Evolutionary conservation across 495 filamentous ascomycete genomes (phyloP), one percentile per base, ranked within the genome.

Genomic region (Rhypophila decipiens): DNA sequence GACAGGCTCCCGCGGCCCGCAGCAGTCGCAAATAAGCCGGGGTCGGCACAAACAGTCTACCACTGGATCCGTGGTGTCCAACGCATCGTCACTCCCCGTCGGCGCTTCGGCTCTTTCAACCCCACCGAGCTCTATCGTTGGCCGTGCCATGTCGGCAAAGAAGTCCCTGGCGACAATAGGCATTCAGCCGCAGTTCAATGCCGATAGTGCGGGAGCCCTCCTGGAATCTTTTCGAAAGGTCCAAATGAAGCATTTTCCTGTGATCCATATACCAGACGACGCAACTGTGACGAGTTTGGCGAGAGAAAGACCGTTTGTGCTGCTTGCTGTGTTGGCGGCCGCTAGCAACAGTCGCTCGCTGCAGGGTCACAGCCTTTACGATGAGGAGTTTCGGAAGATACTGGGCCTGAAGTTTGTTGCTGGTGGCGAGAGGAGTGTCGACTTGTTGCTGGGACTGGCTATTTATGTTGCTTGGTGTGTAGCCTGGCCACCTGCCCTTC

Each of bases 381-480:
- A 75, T 18, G 70, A 73, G 39, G 71, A 75, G 56, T 75, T 72
- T 35, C 56, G 70, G 24, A 75, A 73, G 57, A 61, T 75, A 5
- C 44, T 75, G 20, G 71, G 62, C 4, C 50, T 75, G 34, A 75
- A 75, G 52, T 72, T 72, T 33, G 70, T 75, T 1, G 67, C 71
- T 1, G 66, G 69, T 0, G 70, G 71, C 1, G 71, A 73, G 55
- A 56, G 71, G 44, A 71, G 61, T 3, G 17, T 72, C 19, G 70
- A 73, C 49, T 43, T 73, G 40, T 46, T 75, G 27, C 69, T 70
- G 47, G 71, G 70, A 20, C 39, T 73, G 42, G 51, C 69, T 18
- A 57, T 73, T 37, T 75, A 75, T 34, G 63, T 71, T 43, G 57
- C 65, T 39, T 75, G 71, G 71, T 74, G 24, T 55, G 69, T 64